phyloP scores from a whole-genome alignment of 257 asterid genomes.

The Solanum sitiens region DNA sequence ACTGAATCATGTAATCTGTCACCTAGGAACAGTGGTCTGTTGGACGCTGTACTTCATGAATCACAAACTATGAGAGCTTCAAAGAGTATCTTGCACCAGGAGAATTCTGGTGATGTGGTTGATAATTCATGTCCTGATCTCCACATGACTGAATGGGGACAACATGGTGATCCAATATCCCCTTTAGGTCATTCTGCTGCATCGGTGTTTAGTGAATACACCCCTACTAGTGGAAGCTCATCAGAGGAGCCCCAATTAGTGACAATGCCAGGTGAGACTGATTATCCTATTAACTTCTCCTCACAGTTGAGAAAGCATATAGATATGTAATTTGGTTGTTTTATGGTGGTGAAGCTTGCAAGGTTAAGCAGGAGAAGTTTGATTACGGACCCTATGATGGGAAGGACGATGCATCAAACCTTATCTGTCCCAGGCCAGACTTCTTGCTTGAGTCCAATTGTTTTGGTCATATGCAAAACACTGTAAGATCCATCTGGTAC shows the following conservation, averaged over 20 bases:
- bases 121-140: conserved; percentile 15
- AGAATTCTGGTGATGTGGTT: neutral
- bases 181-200: conserved; percentile 40
- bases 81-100: conserved; percentile 10
- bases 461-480: conserved; percentile 21
- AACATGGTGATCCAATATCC: conserved; percentile 26
- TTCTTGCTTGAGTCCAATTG: conserved; percentile 25
- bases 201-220: conserved; percentile 29
- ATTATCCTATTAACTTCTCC: neutral
- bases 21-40: conserved; percentile 36
- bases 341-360: conserved; percentile 18
- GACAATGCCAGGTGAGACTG: conserved; percentile 27
- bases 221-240: conserved; percentile 28
- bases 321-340: neutral
- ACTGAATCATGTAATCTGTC: conserved; percentile 23
- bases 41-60: conserved; percentile 48
- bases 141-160: conserved; percentile 32
- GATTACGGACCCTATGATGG: conserved; percentile 4
- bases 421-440: conserved; percentile 10
- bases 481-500: conserved; percentile 13
- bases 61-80: conserved; percentile 25
- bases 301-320: neutral
- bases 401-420: conserved; percentile 17
- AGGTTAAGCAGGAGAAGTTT: conserved; percentile 20
- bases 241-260: conserved; percentile 28